Conservation (phyloP, 2,329 filamentous ascomycete genomes). For the Aspergillus spinulosporus region DNA sequence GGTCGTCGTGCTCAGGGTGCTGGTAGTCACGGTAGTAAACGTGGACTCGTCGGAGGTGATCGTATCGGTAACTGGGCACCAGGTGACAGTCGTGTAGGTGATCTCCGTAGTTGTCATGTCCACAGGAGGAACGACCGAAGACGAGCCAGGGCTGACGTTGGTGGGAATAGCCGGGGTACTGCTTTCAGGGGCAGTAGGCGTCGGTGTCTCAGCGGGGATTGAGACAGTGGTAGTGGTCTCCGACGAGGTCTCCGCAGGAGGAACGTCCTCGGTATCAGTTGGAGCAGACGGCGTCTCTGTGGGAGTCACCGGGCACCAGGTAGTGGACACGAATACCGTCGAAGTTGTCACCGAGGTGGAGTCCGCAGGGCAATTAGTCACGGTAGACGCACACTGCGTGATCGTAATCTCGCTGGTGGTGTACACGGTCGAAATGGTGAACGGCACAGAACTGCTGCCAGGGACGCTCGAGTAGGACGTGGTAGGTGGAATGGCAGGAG, state of each 20-base stretch:
- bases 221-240: constrained; percentile 13
- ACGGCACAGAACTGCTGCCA: constrained; percentile 23
- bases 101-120: constrained; percentile 17
- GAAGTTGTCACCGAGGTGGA: constrained; percentile 54
- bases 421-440: constrained; percentile 42
- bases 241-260: constrained; percentile 16
- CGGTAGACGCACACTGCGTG: constrained; percentile 42
- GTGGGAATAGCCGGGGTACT: constrained; percentile 1
- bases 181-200: neutral
- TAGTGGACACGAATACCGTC: constrained; percentile 60
- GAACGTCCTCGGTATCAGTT: constrained; percentile 12
- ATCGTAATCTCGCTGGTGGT: constrained; percentile 40
- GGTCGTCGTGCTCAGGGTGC: constrained; percentile 12
- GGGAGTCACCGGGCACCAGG: constrained; percentile 54
- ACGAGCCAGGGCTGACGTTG: constrained; percentile 5
- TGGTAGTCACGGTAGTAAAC: constrained; percentile 11
- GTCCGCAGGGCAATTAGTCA: constrained; percentile 54
- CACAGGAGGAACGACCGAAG: constrained; percentile 8
- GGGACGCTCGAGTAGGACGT: constrained; percentile 23
- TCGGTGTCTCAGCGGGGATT: constrained; percentile 14
- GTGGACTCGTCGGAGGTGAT: constrained; percentile 15
- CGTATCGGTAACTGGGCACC: constrained; percentile 17
- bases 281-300: constrained; percentile 15
- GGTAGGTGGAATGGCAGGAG: constrained; percentile 16
- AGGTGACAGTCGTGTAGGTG: constrained; percentile 19